A percentile compares a stretch with the other conserved stretches of the same genome.
Conservation (phyloP, 2,329 filamentous ascomycete species). For the Helicocarpus griseus region DNA sequence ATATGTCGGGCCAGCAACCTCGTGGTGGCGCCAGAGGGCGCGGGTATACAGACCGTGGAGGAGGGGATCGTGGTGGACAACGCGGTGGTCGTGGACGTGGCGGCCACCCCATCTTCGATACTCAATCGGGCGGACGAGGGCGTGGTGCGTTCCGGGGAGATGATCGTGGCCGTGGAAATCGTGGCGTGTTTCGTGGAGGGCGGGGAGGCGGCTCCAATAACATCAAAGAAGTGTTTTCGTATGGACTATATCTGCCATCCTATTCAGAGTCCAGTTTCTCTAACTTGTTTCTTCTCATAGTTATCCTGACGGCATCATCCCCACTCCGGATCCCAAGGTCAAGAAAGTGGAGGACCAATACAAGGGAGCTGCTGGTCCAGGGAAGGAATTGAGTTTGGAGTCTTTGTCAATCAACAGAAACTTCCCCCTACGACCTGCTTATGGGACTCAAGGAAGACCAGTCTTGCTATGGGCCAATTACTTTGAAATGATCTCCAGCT, state of each 20-base stretch:
- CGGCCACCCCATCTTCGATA: conserved; percentile 2
- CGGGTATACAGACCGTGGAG: neutral
- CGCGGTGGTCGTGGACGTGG: conserved; percentile 3
- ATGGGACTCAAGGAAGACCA: conserved; percentile 23
- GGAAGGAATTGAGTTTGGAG: conserved; percentile 6
- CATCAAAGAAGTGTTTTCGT: conserved; percentile 22
- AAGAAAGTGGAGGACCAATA: conserved; percentile 20
- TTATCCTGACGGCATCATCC: conserved; percentile 12
- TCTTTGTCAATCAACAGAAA: conserved; percentile 9
- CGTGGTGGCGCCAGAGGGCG: conserved; percentile 3
- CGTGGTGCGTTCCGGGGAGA: conserved; percentile 16
- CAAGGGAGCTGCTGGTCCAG: conserved; percentile 15
- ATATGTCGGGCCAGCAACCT: neutral
- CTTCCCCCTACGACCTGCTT: conserved; percentile 29
- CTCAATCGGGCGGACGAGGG: conserved; percentile 10
- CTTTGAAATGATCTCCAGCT: conserved; percentile 27
- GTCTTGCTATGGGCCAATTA: conserved; percentile 32
- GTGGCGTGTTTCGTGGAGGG: conserved; percentile 21
- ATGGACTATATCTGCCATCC: conserved; percentile 8
- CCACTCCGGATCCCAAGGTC: conserved; percentile 17
- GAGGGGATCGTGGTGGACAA: conserved; percentile 1
- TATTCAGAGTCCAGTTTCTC: neutral
- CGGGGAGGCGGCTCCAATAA: conserved; percentile 13
- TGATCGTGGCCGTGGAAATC: conserved; percentile 17
- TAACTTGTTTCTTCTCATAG: conserved; percentile 11